Evolutionary conservation across 768 basidiomycete genomes (phyloP), one percentile per base, ranked within the genome.

Genomic region (Pleurotus salmoneostramineus): DNA sequence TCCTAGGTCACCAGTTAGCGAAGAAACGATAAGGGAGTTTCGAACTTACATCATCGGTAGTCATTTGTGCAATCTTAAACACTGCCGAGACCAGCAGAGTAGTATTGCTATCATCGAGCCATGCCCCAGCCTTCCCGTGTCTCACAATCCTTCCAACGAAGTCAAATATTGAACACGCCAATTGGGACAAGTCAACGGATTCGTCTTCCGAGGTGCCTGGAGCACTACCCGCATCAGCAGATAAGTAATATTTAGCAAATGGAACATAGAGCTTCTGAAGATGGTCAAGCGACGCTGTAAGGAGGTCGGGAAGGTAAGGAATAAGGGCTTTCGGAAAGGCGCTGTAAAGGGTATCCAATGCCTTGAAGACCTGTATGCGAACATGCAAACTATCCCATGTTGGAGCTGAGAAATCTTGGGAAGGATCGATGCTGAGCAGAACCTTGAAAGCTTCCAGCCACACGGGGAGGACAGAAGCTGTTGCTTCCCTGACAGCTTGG

Each of bases 361-460:
- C 86, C 92, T 87, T 89, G 77, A 93, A 96, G 48, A 96, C 77
- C 66, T 98, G 91, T 43, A 88, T 84, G 50, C 89, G 80, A 55
- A 98, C 77, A 5, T 86, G 76, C 6, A 99, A 71, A 5, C 82
- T 83, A 69, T 96, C 93, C 95, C 95, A 98, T 51, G 83, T 82
- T 4, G 75, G 73, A 48, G 77, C 77, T 12, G 77, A 67, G 3
- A 89, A 76, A 65, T 95, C 94, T 54, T 74, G 71, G 17, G 77
- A 71, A 0, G 88, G 82, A 66, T 92, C 85, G 17, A 83, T 70
- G 51, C 73, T 77, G 21, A 98, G 75, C 11, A 98, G 77, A 12
- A 85, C 83, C 61, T 84, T 85, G 77, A 98, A 94, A 0, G 92
- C 91, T 37, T 89, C 88, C n/a, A 98, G 73, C 97, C 97, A 99